Base-by-base conservation (phyloP, 768 basidiomycete genomes). In the Mycena venus region DNA sequence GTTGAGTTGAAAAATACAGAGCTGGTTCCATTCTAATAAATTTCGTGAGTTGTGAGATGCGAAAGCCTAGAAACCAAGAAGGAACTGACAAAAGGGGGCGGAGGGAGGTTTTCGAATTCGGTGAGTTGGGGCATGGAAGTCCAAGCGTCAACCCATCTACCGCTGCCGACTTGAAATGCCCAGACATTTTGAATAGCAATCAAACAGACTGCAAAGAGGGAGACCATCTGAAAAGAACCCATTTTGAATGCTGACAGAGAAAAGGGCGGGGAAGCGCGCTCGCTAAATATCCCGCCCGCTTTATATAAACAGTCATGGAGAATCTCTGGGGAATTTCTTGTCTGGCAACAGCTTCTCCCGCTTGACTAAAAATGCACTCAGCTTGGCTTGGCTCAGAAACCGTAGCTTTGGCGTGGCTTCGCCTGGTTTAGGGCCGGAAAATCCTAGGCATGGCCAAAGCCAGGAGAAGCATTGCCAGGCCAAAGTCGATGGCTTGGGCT, bases 1-100 rank as follows among this genome's bases (percentile, higher is more conserved):
- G 88, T 89, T 15, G 85, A 79, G 77, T 90, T 86, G 65, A 72
- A 70, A 78, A 89, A 89, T 40, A 89, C 86, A 31, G 73, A 67
- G 23, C 73, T 78, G 21, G 81, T 69, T 11, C 68, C 75, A 69
- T 79, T 83, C 78, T 81, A 44, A 23, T 7, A 21, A 19, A 42
- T 77, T 73, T 56, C 75, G n/a, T n/a, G n/a, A 64, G 68, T 66
- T 61, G 31, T 73, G 58, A 62, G 25, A 59, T 31, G 38, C 49
- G 32, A 36, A 29, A 21, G 44, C 14, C 19, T 32, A 29, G 27
- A 15, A n/a, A 23, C 4, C 17, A 23, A 44, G 14, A 63, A 31
- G 11, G 12, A 47, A 72, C 72, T 36, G 29, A 79, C 82, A 73
- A 83, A 85, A 9, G 85, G 85, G 1, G 83, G 70, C 17, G 81